Evolutionary conservation across 768 basidiomycete species (phyloP).

Genomic region (Termitomyces sp.): DNA sequence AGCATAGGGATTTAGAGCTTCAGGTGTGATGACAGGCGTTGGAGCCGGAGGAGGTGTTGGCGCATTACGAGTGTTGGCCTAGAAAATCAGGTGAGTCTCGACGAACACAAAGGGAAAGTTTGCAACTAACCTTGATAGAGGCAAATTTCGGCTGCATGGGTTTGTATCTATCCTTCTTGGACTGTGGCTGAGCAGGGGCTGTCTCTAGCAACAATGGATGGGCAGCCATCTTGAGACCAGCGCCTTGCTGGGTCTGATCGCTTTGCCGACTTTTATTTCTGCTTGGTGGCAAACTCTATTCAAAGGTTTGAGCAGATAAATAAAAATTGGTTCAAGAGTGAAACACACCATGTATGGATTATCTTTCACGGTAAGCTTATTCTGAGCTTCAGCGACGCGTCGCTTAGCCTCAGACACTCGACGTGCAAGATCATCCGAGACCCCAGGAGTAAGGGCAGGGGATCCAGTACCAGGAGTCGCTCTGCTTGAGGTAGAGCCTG

Average conservation of each 20-base stretch:
- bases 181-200: conserved; percentile 54
- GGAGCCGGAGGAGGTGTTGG: conserved; percentile 57
- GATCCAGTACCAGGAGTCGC: conserved; percentile 41
- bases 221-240: conserved; percentile 86
- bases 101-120: background rate
- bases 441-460: conserved; percentile 31
- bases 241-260: conserved; percentile 73
- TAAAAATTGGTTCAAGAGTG: background rate
- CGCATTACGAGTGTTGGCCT: conserved; percentile 77
- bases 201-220: conserved; percentile 81
- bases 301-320: background rate
- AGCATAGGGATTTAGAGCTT: conserved; percentile 76
- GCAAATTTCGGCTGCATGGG: conserved; percentile 99
- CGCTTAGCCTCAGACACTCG: conserved; percentile 84
- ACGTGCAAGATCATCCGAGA: conserved; percentile 61
- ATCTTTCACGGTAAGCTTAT: conserved; percentile 67
- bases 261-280: conserved; percentile 51
- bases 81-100: background rate
- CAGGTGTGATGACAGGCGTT: conserved; percentile 35
- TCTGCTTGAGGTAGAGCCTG: conserved; percentile 32
- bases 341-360: conserved; percentile 85
- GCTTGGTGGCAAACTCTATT: conserved; percentile 50
- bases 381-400: conserved; percentile 80
- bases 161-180: conserved; percentile 91
- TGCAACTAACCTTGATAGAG: conserved; percentile 70